phyloP scores from a whole-genome alignment of 2,329 filamentous ascomycete species.

The Orbilia quercus region DNA sequence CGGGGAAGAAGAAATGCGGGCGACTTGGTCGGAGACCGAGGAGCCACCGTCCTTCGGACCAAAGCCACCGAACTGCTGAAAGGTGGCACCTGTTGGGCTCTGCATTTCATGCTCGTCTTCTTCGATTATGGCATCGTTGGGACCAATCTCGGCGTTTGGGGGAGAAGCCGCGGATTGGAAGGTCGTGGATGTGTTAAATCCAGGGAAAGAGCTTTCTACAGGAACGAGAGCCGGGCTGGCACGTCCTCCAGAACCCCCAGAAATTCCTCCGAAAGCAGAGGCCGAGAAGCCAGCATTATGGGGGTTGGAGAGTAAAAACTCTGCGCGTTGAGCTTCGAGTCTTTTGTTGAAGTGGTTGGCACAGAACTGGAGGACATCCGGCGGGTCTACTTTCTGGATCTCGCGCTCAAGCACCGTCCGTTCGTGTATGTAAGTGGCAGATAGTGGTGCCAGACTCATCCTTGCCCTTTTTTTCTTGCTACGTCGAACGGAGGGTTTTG shows the following conservation, averaged over 20 bases:
- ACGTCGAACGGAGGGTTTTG: not conserved
- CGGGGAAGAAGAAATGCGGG: constrained; percentile 48
- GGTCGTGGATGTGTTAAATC: constrained; percentile 43
- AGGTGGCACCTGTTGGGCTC: constrained; percentile 76
- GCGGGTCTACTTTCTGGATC: constrained; percentile 70
- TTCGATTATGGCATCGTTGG: constrained; percentile 76
- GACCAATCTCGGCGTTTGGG: constrained; percentile 61
- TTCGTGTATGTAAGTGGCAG: constrained; percentile 71
- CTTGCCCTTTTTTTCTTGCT: constrained; percentile 24
- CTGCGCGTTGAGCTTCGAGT: constrained; percentile 73
- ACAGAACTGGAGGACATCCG: constrained; percentile 77
- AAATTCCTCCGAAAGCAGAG: constrained; percentile 58
- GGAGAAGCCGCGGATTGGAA: constrained; percentile 59
- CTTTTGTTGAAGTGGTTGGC: constrained; percentile 75
- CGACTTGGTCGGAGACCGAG: constrained; percentile 39
- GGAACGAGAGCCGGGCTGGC: constrained; percentile 45
- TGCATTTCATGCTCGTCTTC: constrained; percentile 83
- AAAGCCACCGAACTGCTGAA: constrained; percentile 63
- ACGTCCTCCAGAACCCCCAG: constrained; percentile 39
- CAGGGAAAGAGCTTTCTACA: constrained; percentile 51
- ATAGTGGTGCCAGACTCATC: constrained; percentile 63
- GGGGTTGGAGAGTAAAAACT: constrained; percentile 66
- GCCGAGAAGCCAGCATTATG: constrained; percentile 55
- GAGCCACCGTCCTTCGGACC: constrained; percentile 25
- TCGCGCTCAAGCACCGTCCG: constrained; percentile 73